These are phyloP conservation scores for Leccinum disarticulatum DNA, from an alignment of 768 basidiomycete genomes.

Conservation along the genomic window DNA sequence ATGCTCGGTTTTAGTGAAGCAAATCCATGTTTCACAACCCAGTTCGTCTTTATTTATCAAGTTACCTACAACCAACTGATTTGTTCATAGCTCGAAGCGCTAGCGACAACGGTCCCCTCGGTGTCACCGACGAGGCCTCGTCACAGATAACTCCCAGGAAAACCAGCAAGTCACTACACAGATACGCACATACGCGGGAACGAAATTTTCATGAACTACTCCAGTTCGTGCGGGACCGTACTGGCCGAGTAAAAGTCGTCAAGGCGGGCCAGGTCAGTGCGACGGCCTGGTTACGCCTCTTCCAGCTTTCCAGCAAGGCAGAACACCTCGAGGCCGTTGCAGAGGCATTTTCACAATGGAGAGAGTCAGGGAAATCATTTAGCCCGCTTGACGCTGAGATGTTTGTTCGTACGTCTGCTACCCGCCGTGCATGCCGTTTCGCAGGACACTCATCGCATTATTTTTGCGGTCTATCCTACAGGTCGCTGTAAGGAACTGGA, in stretches of 20 bases:
- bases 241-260: slow-evolving; percentile 28
- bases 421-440: background rate
- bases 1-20: slow-evolving; percentile 6
- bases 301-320: slow-evolving; percentile 48
- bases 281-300: slow-evolving; percentile 49
- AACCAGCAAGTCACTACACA: background rate
- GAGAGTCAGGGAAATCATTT: slow-evolving; percentile 43
- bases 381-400: slow-evolving; percentile 41
- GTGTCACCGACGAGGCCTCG: slow-evolving; percentile 1
- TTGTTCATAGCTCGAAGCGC: slow-evolving; percentile 16
- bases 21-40: slow-evolving; percentile 22
- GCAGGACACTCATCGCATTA: background rate
- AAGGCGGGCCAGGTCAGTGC: slow-evolving; percentile 41
- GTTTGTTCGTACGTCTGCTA: slow-evolving; percentile 51
- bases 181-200: slow-evolving; percentile 15
- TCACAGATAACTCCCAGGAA: background rate
- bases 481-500: slow-evolving; percentile 62
- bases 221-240: slow-evolving; percentile 31
- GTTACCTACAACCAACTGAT: slow-evolving; percentile 1
- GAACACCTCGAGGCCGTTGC: slow-evolving; percentile 49
- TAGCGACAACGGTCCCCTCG: slow-evolving; percentile 13
- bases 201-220: slow-evolving; percentile 23
- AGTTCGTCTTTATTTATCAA: slow-evolving; percentile 19
- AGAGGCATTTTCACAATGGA: slow-evolving; percentile 51
- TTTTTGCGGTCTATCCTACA: slow-evolving; percentile 23